These are phyloP conservation scores for Epicoccum sorghinum DNA, from an alignment of 2,329 filamentous ascomycete species.

Conservation along the genomic window DNA sequence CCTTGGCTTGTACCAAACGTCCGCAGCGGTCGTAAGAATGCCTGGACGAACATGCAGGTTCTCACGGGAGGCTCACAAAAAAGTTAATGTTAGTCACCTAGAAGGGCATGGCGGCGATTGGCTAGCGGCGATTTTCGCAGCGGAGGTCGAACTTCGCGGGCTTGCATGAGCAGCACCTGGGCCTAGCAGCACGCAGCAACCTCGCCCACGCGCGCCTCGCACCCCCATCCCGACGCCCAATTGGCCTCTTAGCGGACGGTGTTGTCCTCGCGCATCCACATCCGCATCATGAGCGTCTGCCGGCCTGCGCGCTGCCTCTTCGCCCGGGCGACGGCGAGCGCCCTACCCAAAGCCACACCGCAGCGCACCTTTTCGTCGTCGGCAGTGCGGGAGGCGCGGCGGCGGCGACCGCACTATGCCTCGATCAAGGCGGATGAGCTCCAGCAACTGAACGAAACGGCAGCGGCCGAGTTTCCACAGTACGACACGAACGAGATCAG, in stretches of 20 bases:
- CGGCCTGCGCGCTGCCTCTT: constrained; percentile 52
- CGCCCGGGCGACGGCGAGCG: constrained; percentile 33
- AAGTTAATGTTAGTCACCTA: constrained; percentile 32
- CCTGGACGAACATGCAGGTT: constrained; percentile 28
- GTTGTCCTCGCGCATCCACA: constrained; percentile 12
- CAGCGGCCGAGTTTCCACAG: constrained; percentile 57
- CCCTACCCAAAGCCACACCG: constrained; percentile 38
- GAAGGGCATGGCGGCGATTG: constrained; percentile 34
- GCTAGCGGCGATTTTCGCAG: constrained; percentile 29
- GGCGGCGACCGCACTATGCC: constrained; percentile 49
- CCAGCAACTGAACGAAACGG: constrained; percentile 40
- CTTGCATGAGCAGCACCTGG: not conserved
- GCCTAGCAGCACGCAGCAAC: constrained; percentile 4
- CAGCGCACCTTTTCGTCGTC: constrained; percentile 52
- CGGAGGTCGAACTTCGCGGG: constrained; percentile 7
- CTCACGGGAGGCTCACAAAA: constrained; percentile 21
- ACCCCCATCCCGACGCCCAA: constrained; percentile 4
- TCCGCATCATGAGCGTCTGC: constrained; percentile 50
- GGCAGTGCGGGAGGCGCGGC: constrained; percentile 43
- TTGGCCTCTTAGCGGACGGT: constrained; percentile 12
- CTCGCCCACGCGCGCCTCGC: not conserved
- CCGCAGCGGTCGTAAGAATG: constrained; percentile 34
- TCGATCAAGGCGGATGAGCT: constrained; percentile 53
- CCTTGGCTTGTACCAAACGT: constrained; percentile 29
- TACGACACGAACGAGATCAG: constrained; percentile 62